phyloP scores from a whole-genome alignment of 2,329 filamentous ascomycete species.

The Paraconiothyrium sp. region DNA sequence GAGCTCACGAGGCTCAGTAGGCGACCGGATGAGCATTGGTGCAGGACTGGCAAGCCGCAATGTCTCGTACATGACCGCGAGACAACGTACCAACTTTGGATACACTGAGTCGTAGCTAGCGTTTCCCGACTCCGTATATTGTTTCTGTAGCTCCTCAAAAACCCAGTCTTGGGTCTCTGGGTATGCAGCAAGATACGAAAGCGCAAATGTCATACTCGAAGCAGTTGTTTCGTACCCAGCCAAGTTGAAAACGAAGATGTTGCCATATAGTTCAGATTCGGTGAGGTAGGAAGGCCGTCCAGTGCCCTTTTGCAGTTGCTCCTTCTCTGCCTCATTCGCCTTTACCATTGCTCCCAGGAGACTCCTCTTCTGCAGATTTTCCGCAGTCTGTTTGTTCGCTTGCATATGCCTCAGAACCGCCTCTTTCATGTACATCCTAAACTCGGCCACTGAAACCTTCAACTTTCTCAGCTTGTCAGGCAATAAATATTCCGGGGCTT shows the following conservation, averaged over 20 bases:
- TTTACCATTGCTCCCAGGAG: conserved; percentile 28
- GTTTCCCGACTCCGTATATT: conserved; percentile 23
- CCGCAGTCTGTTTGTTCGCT: conserved; percentile 12
- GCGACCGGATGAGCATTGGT: conserved; percentile 27
- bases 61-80: conserved; percentile 55
- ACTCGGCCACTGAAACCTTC: conserved; percentile 24
- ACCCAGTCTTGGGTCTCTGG: conserved; percentile 59
- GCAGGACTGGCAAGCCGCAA: conserved; percentile 24
- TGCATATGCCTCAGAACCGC: conserved; percentile 26
- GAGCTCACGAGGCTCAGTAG: conserved; percentile 13
- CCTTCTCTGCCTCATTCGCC: conserved; percentile 31
- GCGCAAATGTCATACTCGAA: conserved; percentile 54
- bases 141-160: conserved; percentile 48
- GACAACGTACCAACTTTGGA: conserved; percentile 53
- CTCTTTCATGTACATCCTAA: conserved; percentile 32
- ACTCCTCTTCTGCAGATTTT: conserved; percentile 28
- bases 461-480: conserved; percentile 20
- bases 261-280: conserved; percentile 29
- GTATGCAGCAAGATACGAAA: conserved; percentile 57
- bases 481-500: conserved; percentile 26
- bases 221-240: conserved; percentile 48
- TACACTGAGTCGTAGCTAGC: conserved; percentile 44
- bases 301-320: conserved; percentile 10
- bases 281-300: conserved; percentile 20
- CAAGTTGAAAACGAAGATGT: conserved; percentile 29